phyloP scores from a whole-genome alignment of 805 yeast species.

The Brettanomyces anomalus region DNA sequence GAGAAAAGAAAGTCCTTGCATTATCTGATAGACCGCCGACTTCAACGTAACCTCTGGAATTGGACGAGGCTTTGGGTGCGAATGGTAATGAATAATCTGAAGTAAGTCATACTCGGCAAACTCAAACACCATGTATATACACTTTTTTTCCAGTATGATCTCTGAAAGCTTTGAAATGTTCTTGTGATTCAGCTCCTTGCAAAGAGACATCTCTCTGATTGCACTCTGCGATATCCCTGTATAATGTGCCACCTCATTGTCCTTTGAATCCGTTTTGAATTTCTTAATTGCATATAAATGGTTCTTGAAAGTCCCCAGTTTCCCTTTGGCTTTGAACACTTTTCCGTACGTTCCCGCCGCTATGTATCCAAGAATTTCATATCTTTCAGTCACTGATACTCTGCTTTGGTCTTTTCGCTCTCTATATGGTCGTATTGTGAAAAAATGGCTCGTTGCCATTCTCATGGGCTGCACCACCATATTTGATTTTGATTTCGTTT shows the following conservation, averaged over 20 bases:
- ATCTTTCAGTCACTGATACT: slow-evolving; percentile 70
- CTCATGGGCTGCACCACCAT: slow-evolving; percentile 31
- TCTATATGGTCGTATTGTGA: slow-evolving; percentile 51
- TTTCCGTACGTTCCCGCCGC: slow-evolving; percentile 98
- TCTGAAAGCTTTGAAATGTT: slow-evolving; percentile 77
- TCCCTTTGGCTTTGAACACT: slow-evolving; percentile 77
- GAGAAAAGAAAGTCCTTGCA: slow-evolving; percentile 82
- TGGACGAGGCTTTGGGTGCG: slow-evolving; percentile 75
- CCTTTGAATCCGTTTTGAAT: slow-evolving; percentile 89
- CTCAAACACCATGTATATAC: slow-evolving; percentile 91
- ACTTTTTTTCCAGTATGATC: slow-evolving; percentile 76
- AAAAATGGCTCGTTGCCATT: slow-evolving; percentile 46
- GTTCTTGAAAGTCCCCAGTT: slow-evolving; percentile 17
- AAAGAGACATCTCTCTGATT: slow-evolving; percentile 90
- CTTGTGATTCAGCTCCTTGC: slow-evolving; percentile 74
- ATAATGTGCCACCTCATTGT: slow-evolving; percentile 72
- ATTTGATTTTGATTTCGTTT: too few relatives aligned
- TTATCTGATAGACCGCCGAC: slow-evolving; percentile 84
- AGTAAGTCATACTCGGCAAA: slow-evolving; percentile 93
- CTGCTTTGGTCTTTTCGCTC: slow-evolving; percentile 56
- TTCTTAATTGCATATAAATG: slow-evolving; percentile 80
- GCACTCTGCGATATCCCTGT: slow-evolving; percentile 97
- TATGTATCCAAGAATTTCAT: slow-evolving; percentile 86
- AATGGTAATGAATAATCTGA: slow-evolving; percentile 90
- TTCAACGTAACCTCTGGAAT: slow-evolving; percentile 76